Percentiles rank a stretch among this genome's conserved stretches.
Conservation (phyloP, 2,329 filamentous ascomycete genomes). For the Venturia nashicola region DNA sequence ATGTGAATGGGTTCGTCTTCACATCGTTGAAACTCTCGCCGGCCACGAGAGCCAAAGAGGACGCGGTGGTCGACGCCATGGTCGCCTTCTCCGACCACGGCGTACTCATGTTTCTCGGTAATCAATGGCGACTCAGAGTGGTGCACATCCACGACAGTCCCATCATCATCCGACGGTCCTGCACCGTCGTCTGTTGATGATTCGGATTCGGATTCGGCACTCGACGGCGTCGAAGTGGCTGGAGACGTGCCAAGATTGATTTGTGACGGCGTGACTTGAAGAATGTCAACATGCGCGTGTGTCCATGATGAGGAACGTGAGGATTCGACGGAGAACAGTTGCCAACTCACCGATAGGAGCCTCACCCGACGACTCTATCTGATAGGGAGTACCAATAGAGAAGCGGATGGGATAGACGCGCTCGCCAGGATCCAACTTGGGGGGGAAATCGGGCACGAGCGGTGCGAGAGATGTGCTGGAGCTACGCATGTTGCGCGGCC, state of each 20-base stretch:
- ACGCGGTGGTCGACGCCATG: slow-evolving; percentile 1
- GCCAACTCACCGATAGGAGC: neutral
- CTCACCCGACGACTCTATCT: neutral
- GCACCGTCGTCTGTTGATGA: neutral
- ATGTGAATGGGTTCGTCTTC: slow-evolving; percentile 88
- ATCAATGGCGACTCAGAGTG: neutral
- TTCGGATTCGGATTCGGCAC: neutral
- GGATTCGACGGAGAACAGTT: neutral
- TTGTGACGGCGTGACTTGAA: neutral
- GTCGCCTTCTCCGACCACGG: neutral
- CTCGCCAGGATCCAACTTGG: neutral
- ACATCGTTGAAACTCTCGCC: slow-evolving; percentile 43
- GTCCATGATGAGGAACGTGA: neutral
- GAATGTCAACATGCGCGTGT: neutral
- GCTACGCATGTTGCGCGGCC: neutral
- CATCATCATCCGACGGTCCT: neutral
- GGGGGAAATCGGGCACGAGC: neutral
- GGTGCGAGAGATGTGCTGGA: neutral
- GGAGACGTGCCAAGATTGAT: neutral
- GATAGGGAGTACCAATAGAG: neutral
- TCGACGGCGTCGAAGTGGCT: neutral
- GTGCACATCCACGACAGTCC: neutral
- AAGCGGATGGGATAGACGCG: slow-evolving; percentile 1
- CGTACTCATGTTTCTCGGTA: slow-evolving; percentile 2
- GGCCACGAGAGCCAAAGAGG: neutral